Conservation (phyloP, 805 yeast species). For the Zygosaccharomyces gambellarensis region DNA sequence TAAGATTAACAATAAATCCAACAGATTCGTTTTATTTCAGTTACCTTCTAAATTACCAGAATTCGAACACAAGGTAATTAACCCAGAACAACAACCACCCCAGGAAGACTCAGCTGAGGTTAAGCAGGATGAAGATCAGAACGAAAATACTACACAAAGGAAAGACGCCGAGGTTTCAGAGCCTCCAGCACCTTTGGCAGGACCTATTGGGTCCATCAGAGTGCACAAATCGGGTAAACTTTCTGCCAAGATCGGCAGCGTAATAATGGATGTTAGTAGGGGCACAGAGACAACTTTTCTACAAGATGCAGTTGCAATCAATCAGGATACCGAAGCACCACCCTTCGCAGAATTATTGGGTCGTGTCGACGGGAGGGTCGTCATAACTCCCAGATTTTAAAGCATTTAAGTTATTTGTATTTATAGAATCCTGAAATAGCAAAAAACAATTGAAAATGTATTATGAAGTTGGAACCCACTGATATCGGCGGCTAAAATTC, state of each 20-base stretch:
- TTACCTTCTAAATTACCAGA: constrained; percentile 37
- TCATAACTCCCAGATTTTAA: constrained; percentile 50
- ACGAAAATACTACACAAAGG: constrained; percentile 11
- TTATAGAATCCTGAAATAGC: background rate
- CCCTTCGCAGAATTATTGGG: constrained; percentile 47
- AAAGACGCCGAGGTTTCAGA: constrained; percentile 9
- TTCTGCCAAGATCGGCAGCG: constrained; percentile 67
- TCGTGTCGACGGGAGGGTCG: constrained; percentile 49
- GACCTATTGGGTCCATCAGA: constrained; percentile 68
- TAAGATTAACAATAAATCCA: constrained; percentile 32
- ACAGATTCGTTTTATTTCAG: constrained; percentile 37
- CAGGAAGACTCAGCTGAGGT: constrained; percentile 13
- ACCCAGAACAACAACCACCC: constrained; percentile 10
- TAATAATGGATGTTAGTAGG: constrained; percentile 59
- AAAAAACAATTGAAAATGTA: background rate
- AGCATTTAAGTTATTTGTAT: constrained; percentile 1
- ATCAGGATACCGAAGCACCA: constrained; percentile 40
- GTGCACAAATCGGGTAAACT: constrained; percentile 81
- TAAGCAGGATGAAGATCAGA: constrained; percentile 9
- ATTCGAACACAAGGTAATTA: constrained; percentile 22
- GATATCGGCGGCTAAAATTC: background rate
- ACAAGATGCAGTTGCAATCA: constrained; percentile 66
- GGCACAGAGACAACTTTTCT: constrained; percentile 67
- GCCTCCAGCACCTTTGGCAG: constrained; percentile 34
- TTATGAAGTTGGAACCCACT: background rate